Conservation (phyloP, 2,329 filamentous ascomycete species). For the Xylaria arbuscula region DNA sequence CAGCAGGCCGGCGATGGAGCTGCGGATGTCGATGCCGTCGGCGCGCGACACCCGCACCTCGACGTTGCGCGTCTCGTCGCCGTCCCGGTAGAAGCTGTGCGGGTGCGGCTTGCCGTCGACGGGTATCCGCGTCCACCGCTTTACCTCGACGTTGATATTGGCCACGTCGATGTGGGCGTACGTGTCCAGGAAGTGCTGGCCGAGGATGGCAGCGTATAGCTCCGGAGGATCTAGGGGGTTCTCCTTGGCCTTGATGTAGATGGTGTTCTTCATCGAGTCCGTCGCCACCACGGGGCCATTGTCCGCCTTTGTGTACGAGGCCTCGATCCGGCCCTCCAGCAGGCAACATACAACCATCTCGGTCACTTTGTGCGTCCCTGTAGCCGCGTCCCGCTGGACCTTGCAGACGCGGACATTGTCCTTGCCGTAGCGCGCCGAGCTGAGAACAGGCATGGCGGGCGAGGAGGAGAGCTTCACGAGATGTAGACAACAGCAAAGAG, state of each 20-base stretch:
- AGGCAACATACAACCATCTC: slow-evolving; percentile 96
- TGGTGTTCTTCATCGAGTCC: slow-evolving; percentile 97
- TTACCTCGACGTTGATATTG: slow-evolving; percentile 82
- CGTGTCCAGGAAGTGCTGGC: slow-evolving; percentile 86
- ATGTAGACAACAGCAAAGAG: slow-evolving; percentile 3
- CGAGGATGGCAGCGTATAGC: slow-evolving; percentile 86
- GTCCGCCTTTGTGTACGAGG: slow-evolving; percentile 90
- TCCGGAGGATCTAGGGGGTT: slow-evolving; percentile 92
- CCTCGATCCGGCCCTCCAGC: slow-evolving; percentile 91
- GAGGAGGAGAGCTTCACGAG: background rate
- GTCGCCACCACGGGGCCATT: slow-evolving; percentile 96
- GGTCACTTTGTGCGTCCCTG: slow-evolving; percentile 83
- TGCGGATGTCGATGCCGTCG: slow-evolving; percentile 78
- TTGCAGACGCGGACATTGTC: slow-evolving; percentile 99
- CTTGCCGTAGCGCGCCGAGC: slow-evolving; percentile 84
- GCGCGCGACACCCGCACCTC: slow-evolving; percentile 75
- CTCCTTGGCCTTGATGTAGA: slow-evolving; percentile 94
- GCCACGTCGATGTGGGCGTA: slow-evolving; percentile 90
- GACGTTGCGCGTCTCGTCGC: slow-evolving; percentile 86
- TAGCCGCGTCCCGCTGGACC: slow-evolving; percentile 81
- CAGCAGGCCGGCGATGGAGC: slow-evolving; percentile 81
- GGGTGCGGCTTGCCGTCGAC: slow-evolving; percentile 91
- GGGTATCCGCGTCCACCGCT: slow-evolving; percentile 91
- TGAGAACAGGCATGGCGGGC: slow-evolving; percentile 64
- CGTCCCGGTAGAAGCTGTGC: slow-evolving; percentile 93